Evolutionary conservation across 176 grass and related monocot genomes (phyloP).

Genomic region (Aechmea fasciata): DNA sequence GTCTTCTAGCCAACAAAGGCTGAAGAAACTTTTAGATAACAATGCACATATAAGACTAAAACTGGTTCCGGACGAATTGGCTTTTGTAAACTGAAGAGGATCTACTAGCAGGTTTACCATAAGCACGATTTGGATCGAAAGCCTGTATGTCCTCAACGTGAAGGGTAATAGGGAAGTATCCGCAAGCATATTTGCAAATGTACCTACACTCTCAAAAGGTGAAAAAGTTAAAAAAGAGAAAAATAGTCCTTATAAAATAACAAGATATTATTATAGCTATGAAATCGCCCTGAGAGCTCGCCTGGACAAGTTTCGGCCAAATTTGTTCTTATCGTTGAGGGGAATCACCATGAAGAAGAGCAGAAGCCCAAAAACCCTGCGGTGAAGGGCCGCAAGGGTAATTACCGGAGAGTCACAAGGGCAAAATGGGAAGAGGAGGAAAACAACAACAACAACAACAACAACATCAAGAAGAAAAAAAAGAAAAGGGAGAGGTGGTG

Average conservation of each 20-base stretch:
- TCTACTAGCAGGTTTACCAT: constrained; percentile 44
- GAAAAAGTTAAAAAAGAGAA: constrained; percentile 3
- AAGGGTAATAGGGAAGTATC: constrained; percentile 76
- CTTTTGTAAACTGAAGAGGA: not conserved
- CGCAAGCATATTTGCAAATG: constrained; percentile 63
- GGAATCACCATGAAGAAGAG: constrained; percentile 79
- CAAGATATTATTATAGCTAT: too few species aligned
- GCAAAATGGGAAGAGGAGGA: not conserved
- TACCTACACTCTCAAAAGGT: constrained; percentile 27
- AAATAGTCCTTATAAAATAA: too few species aligned
- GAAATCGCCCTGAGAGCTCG: not conserved
- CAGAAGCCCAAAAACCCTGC: constrained; percentile 64
- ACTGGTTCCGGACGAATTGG: not conserved
- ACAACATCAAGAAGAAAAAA: not conserved
- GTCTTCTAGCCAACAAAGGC: not conserved
- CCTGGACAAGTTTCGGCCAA: constrained; percentile 56
- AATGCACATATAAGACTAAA: not conserved
- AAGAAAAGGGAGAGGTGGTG: not conserved
- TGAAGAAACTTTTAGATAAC: not conserved
- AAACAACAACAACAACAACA: not conserved
- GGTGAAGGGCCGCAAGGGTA: not conserved
- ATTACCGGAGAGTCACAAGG: not conserved
- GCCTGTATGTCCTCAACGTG: constrained; percentile 69
- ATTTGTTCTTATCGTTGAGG: constrained; percentile 38
- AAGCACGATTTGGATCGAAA: constrained; percentile 57